Evolutionary conservation across 192 early-diverging fungal species (phyloP), one percentile per base, ranked within the genome.

Genomic region (Coemansia sp.): DNA sequence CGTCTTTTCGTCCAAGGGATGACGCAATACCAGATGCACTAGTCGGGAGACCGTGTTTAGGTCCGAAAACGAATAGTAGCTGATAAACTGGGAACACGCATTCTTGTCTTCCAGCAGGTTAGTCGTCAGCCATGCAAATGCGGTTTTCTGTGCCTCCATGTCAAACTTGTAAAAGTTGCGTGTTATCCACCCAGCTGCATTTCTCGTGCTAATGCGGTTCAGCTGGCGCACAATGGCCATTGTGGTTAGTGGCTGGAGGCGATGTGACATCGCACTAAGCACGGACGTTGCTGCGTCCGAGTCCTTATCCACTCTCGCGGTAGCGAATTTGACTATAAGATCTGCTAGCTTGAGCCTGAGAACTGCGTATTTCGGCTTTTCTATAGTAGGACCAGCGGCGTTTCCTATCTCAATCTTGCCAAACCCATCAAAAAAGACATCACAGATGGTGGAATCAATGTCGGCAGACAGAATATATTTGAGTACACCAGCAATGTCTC

Each of bases 11-110:
- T 72, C 67, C 65, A 63, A 73, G 58, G 67, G 39, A 43, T 54
- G 67, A 5, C 76, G 67, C 15, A 57, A 70, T 15, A 78, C 4
- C 39, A 70, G 41, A 43, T 78, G 67, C 40, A 67, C 68, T 32
- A 78, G 42, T 49, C 43, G 71, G 6, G 71, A 57, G 4, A 66
- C 63, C 5, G 40, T 53, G 26, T 70, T 32, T 4, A 71, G 67
- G 11, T 63, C 43, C 21, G n/a, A n/a, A 5, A 52, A 64, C 16
- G 76, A 43, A 10, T 65, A 60, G 16, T 41, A 10, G 6, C 38
- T 11, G 56, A 77, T 39, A 44, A 77, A 69, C 0, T n/a, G 13
- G 16, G 43, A 37, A 6, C 64, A 42, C 10, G 40, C 37, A 16
- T 56, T 19, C 15, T 63, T 64, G 57, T 56, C 12, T 18, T 58